Base-by-base conservation (phyloP, 2,329 filamentous ascomycete species). In the Arachnopeziza araneosa region DNA sequence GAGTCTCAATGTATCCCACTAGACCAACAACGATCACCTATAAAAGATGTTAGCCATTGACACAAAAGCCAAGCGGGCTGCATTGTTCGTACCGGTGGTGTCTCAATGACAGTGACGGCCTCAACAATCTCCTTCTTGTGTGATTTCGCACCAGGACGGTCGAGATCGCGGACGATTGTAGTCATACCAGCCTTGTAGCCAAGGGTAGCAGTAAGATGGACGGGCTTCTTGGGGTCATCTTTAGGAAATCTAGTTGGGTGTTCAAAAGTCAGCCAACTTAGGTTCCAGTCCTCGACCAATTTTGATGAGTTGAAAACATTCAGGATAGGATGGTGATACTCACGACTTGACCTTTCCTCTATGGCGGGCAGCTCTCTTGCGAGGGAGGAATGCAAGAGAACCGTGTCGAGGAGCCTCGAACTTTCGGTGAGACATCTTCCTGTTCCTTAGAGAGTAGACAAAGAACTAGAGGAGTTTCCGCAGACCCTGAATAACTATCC, bases 141-240 rank as follows among this genome's bases (percentile, higher is more conserved):
- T 81, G 95, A 87, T 88, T 99, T 99, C 75, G 95, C 95, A 80
- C 95, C 95, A 71, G 95, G 95, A 81, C 95, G 90, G 87, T 99
- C 95, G 80, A 98, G 87, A 81, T 72, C 70, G 82, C 95, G 93
- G 79, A 99, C 95, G 80, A 98, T 95, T 75, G 95, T 99, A 80
- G 92, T 97, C 95, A 99, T 99, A 80, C 95, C 95, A 78, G 95
- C 95, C 91, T 99, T 99, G 89, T 99, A 99, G 79, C 95, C 95
- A 88, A 98, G 93, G 76, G 91, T 82, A 76, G 95, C 95, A 68
- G 95, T 99, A 75, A 99, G 87, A 86, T 99, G 95, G 79, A 97
- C 91, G 75, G 93, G 91, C 89, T 98, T 96, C 90, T 98, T 98
- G 76, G 92, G 84, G 86, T 99, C 93, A 90, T 99, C 95, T 89